Conservation (phyloP, 1,284 basidiomycete species). For the Malassezia equina region DNA sequence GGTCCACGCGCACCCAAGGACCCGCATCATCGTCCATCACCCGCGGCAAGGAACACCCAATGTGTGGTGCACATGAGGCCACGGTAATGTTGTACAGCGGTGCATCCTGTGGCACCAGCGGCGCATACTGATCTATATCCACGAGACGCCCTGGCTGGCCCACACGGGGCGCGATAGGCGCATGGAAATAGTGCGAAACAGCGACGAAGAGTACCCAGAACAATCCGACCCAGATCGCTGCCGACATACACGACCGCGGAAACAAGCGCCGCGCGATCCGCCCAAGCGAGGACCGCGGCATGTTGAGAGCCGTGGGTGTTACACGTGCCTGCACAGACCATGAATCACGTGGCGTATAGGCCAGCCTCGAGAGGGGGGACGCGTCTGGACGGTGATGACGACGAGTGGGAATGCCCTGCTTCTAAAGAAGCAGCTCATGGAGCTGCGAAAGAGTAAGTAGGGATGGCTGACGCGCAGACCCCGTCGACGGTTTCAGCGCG, state of each 20-base stretch:
- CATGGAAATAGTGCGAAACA: neutral
- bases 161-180: neutral
- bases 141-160: neutral
- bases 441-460: constrained; percentile 40
- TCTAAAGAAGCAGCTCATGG: constrained; percentile 43
- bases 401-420: constrained; percentile 41
- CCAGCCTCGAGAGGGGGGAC: neutral
- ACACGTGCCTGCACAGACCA: constrained; percentile 7
- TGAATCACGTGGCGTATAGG: neutral
- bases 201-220: neutral
- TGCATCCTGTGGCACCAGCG: constrained; percentile 1
- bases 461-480: constrained; percentile 15
- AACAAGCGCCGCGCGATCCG: neutral
- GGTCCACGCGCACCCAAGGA: constrained; percentile 73
- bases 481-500: constrained; percentile 47
- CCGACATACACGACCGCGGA: neutral
- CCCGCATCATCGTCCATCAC: constrained; percentile 69
- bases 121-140: neutral
- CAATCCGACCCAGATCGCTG: neutral
- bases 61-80: neutral
- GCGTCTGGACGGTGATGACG: constrained; percentile 22
- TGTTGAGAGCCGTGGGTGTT: neutral
- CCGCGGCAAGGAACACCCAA: constrained; percentile 57
- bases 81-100: constrained; percentile 5
- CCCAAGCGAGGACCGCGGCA: neutral